Evolutionary conservation across 1,284 basidiomycete genomes (phyloP).

Genomic region (Ustilago esculenta): DNA sequence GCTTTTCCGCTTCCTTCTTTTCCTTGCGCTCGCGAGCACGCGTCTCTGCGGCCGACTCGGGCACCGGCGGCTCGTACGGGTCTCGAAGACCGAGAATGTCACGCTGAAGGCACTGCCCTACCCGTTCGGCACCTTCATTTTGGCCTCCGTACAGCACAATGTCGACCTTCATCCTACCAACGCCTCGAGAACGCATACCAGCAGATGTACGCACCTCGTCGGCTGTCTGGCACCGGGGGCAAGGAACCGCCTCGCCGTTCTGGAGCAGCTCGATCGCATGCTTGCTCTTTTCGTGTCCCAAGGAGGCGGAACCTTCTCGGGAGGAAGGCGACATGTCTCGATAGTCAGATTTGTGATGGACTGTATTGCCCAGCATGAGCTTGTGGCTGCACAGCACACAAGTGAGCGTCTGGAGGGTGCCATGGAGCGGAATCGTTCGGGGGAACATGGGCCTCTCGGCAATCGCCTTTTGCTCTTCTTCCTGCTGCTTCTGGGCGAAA

Average conservation of each 20-base stretch:
- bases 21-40: conserved; percentile 52
- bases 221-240: conserved; percentile 79
- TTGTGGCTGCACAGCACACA: conserved; percentile 81
- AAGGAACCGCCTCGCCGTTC: conserved; percentile 76
- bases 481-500: conserved; percentile 49
- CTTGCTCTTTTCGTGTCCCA: conserved; percentile 39
- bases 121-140: conserved; percentile 81
- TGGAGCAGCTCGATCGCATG: conserved; percentile 54
- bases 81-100: conserved; percentile 64
- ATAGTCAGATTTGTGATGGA: conserved; percentile 20
- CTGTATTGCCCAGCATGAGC: conserved; percentile 44
- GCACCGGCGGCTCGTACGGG: conserved; percentile 60
- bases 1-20: conserved; percentile 26
- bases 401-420: conserved; percentile 80
- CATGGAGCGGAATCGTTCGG: conserved; percentile 88
- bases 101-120: conserved; percentile 69
- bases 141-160: conserved; percentile 94
- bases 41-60: conserved; percentile 55
- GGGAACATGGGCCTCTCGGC: conserved; percentile 68
- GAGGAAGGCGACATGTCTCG: conserved; percentile 20
- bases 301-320: conserved; percentile 33
- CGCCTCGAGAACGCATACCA: conserved; percentile 81
- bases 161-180: conserved; percentile 83
- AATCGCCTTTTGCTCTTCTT: conserved; percentile 69
- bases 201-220: conserved; percentile 77